Percentiles rank a stretch among this genome's conserved stretches.
Conservation (phyloP, 305 asterid genomes). For the Fraxinus sp. region DNA sequence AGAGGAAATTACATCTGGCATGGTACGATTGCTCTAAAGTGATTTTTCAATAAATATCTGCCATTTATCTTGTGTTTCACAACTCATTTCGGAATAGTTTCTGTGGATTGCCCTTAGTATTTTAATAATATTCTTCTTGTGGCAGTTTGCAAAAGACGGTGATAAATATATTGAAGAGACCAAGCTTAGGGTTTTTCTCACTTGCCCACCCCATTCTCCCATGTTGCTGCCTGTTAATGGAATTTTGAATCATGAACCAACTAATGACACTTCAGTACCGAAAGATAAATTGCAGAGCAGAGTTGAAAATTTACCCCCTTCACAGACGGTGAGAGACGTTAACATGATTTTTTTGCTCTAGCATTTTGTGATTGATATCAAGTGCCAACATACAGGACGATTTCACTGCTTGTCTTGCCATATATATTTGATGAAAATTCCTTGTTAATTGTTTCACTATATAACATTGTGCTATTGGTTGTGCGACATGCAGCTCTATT, state of each 20-base stretch:
- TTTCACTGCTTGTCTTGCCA: conserved; percentile 2
- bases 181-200: conserved; percentile 75
- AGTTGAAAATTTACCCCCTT: conserved; percentile 46
- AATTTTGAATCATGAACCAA: conserved; percentile 53
- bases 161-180: conserved; percentile 58
- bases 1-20: conserved; percentile 61
- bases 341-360: neutral
- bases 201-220: conserved; percentile 47
- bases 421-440: conserved; percentile 3
- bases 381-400: conserved; percentile 13
- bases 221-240: conserved; percentile 57
- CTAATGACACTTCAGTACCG: conserved; percentile 32
- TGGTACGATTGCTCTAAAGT: conserved; percentile 49
- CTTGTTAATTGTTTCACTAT: conserved; percentile 3
- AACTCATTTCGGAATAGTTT: conserved; percentile 1
- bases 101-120: neutral
- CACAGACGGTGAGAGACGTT: conserved; percentile 45
- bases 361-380: neutral
- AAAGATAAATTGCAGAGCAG: conserved; percentile 45
- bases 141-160: conserved; percentile 64
- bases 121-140: conserved; percentile 13
- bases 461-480: neutral
- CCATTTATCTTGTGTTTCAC: conserved; percentile 10
- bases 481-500: conserved; percentile 15
- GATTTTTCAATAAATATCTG: conserved; percentile 15